Conservation (phyloP, 2,329 filamentous ascomycete genomes). For the Apiospora hydei region DNA sequence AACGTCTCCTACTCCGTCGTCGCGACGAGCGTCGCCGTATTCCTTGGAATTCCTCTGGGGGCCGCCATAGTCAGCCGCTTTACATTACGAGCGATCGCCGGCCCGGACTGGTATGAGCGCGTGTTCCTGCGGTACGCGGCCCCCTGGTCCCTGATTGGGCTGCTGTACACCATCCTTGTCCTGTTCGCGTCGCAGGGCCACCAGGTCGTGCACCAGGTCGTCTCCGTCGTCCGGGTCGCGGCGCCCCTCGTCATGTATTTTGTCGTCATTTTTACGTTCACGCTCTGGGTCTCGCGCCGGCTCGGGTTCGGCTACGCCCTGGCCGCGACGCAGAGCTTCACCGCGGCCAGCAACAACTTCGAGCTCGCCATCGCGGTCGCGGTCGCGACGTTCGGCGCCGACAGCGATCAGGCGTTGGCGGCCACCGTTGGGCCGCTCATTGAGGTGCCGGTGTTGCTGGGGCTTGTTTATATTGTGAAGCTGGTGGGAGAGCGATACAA, state of each 20-base stretch:
- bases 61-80: conserved; percentile 82
- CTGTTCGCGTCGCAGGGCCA: conserved; percentile 83
- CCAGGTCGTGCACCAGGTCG: conserved; percentile 82
- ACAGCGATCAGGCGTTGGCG: conserved; percentile 82
- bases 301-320: conserved; percentile 78
- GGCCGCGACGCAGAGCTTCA: conserved; percentile 81
- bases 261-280: conserved; percentile 73
- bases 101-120: conserved; percentile 68
- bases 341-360: conserved; percentile 91
- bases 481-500: conserved; percentile 61
- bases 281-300: conserved; percentile 66
- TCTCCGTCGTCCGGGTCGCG: conserved; percentile 80
- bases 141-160: conserved; percentile 80
- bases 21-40: conserved; percentile 82
- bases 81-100: conserved; percentile 59
- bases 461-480: conserved; percentile 76
- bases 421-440: conserved; percentile 85
- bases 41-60: conserved; percentile 83
- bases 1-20: conserved; percentile 68
- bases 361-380: conserved; percentile 90
- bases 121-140: conserved; percentile 74
- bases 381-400: conserved; percentile 78
- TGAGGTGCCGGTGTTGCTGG: conserved; percentile 83
- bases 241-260: conserved; percentile 88
- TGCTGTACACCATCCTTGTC: conserved; percentile 87